Evolutionary conservation across 2,329 filamentous ascomycete species (phyloP), one percentile per base, ranked within the genome.

Genomic region (Sclerotinia trifoliorum): DNA sequence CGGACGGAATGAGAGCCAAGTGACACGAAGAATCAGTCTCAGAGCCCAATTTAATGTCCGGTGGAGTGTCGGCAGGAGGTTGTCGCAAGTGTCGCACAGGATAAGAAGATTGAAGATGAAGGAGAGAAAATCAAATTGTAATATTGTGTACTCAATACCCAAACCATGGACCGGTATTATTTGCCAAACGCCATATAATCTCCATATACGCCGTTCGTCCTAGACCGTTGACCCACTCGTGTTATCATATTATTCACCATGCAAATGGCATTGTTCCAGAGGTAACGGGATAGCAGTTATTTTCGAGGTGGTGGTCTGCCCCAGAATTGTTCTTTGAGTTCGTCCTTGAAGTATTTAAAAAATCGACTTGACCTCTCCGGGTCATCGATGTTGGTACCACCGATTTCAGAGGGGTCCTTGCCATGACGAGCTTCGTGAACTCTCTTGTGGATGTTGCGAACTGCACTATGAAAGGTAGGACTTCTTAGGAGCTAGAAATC

Each of bases 391-490:
- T 81, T 81, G 44, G 80, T 82, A 48, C 80, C 81, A 63, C 84
- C 80, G 77, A 83, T 80, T 73, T 82, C 83, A 72, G 79, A 80
- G 15, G 77, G 80, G 68, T 85, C 82, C 56, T 82, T 81, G 60
- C 82, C 83, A 70, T 83, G 77, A 24, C 77, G 76, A 19, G 83
- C 72, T 66, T 78, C 77, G 17, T 77, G 74, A 17, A 77, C 70
- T 56, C 71, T 76, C 44, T 74, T 76, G 61, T 86, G 84, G 17
- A 84, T 79, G 67, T 80, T 80, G 32, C 83, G 80, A 24, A 87
- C 83, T 35, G 74, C 79, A 66, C 81, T 80, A 73, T 87, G 85
- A 78, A 87, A 88, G 48, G 80, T 75, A 3, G 83, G 83, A 66
- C 83, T 86, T 65, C 79, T 78, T 54, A 87, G 80, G 66, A 88